Conservation (phyloP, 805 yeast species). For the Saccharomycopsis sp. region DNA sequence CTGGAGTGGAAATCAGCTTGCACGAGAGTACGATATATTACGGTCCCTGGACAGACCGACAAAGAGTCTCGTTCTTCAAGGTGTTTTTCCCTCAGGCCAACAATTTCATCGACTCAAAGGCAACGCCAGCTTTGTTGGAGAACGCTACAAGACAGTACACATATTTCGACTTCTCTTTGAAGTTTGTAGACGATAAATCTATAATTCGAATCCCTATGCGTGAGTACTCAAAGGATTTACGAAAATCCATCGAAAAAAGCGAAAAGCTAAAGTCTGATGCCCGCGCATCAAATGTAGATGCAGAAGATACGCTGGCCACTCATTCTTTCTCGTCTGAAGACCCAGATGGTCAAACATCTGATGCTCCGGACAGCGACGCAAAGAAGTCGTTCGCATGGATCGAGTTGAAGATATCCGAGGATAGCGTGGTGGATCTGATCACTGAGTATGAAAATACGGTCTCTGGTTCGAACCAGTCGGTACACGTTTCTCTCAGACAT, state of each 20-base stretch:
- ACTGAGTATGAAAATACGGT: conserved; percentile 48
- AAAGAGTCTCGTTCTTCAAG: conserved; percentile 56
- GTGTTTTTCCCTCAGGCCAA: conserved; percentile 58
- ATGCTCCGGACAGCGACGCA: conserved; percentile 23
- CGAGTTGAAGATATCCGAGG: conserved; percentile 55
- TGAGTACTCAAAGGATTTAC: conserved; percentile 68
- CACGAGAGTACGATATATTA: conserved; percentile 64
- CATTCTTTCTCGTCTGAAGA: background rate
- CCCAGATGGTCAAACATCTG: background rate
- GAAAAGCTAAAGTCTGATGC: background rate
- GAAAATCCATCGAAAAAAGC: conserved; percentile 3
- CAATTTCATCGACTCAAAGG: conserved; percentile 46
- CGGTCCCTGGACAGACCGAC: conserved; percentile 96
- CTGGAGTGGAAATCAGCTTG: conserved; percentile 55
- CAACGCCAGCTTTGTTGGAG: conserved; percentile 34
- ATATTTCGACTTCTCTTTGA: conserved; percentile 48
- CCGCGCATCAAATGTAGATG: background rate
- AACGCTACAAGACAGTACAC: conserved; percentile 53
- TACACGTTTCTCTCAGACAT: conserved; percentile 39
- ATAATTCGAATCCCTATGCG: conserved; percentile 74
- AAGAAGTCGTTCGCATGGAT: conserved; percentile 87
- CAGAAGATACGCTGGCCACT: background rate
- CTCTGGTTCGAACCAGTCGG: conserved; percentile 48
- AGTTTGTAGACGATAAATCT: conserved; percentile 52
- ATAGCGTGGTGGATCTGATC: conserved; percentile 41